Base-by-base conservation (phyloP, 805 yeast species). In the Barnettozyma siamensis region DNA sequence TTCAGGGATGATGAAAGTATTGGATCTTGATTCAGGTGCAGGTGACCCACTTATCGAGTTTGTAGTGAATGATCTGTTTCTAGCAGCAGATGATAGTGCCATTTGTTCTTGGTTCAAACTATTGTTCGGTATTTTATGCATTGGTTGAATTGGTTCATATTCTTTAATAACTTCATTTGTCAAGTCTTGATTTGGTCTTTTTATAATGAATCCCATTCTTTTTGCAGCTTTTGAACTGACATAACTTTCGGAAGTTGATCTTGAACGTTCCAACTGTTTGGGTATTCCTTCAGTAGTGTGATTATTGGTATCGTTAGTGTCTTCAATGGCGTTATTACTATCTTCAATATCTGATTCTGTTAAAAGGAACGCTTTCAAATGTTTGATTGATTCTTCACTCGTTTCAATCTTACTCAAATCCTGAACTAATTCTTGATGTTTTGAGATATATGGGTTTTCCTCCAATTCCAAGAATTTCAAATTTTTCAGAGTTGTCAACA, bases 181-280 rank as follows among this genome's bases (percentile, higher is more conserved):
- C 20, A 46, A 30, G 28, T 49, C 56, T 33, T 58, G 70, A 27
- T 37, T 45, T 27, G 57, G 51, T 45, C 58, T 52, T 41, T 74
- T 76, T 39, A 76, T 73, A 30, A 83, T 77, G 40, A 83, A 73
- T 0, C 89, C 91, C 88, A 81, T 83, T 47, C 91, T 66, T 54
- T 83, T 77, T 0, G 86, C 76, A 5, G 87, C 85, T 41, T 78
- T 70, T n/a, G 83, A 72, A 7, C 80, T 66, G n/a, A 65, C 65
- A 26, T 65, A 58, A 32, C 66, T 64, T 43, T 71, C 73, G 2
- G 75, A 60, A 16, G 63, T 62, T 35, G 66, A 62, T 37, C 71
- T 42, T 24, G 61, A 57, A 43, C 61, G 47, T 31, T 57, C 60
- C 18, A 55, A 32, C 11, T 42, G 41, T 17, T 40, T 43, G 5